Evolutionary conservation across 345 rosid species (phyloP).

Genomic region (Bruguiera gymnorhiza): DNA sequence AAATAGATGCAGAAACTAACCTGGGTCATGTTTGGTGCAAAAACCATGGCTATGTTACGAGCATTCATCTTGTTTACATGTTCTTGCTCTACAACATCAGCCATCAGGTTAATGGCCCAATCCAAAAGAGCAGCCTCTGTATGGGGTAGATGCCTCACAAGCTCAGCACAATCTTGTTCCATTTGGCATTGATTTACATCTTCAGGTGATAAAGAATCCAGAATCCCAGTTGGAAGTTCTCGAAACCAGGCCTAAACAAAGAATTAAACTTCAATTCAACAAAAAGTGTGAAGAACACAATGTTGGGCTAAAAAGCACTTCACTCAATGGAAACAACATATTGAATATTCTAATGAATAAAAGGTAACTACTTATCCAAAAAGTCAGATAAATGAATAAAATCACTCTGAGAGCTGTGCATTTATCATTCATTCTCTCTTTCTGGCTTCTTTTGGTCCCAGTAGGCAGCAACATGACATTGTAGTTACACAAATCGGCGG

Average conservation of each 20-base stretch:
- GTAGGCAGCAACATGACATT: no score
- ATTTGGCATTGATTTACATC: conserved; percentile 24
- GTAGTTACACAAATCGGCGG: no score
- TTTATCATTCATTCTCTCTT: neutral
- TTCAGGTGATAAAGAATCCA: conserved; percentile 26
- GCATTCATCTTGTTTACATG: conserved; percentile 27
- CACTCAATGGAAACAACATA: neutral
- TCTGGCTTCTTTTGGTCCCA: no score
- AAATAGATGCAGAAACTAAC: neutral
- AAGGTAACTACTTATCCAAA: neutral
- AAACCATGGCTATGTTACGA: conserved; percentile 29
- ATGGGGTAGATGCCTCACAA: conserved; percentile 19
- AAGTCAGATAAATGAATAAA: neutral
- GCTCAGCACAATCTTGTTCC: conserved; percentile 21
- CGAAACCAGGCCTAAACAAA: conserved; percentile 30
- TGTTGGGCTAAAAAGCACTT: neutral
- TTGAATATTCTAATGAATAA: neutral
- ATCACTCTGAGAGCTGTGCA: neutral
- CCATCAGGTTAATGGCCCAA: conserved; percentile 28
- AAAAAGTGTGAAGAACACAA: neutral
- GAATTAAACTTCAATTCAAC: neutral
- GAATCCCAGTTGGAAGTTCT: conserved; percentile 26
- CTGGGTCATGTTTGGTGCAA: conserved; percentile 30
- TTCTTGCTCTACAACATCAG: conserved; percentile 27
- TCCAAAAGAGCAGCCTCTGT: conserved; percentile 26